Percentiles rank a stretch among this genome's conserved stretches.
phyloP scores from a whole-genome alignment of 202 grass and related monocot genomes.

The Brachypodium distachyon region DNA sequence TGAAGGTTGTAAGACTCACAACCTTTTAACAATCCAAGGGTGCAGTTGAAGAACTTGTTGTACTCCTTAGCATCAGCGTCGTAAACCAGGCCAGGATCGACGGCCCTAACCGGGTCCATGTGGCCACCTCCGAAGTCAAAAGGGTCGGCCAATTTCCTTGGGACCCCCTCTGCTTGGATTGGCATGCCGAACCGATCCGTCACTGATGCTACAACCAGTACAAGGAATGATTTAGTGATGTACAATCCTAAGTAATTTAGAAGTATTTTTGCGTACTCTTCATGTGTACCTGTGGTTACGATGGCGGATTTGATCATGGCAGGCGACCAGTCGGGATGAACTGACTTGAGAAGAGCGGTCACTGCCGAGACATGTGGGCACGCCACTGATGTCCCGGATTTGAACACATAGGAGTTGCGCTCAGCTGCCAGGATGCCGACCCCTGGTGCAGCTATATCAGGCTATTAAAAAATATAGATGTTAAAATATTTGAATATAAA shows the following conservation, averaged over 20 bases:
- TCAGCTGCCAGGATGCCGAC: conserved; percentile 30
- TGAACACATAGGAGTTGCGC: not conserved
- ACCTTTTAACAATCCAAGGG: not conserved
- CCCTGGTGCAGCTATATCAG: conserved; percentile 55
- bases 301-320: conserved; percentile 59
- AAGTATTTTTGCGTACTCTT: not conserved
- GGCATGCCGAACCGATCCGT: conserved; percentile 28
- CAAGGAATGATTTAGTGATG: not conserved
- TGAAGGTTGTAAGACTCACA: conserved; percentile 14
- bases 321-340: conserved; percentile 57
- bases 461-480: not conserved
- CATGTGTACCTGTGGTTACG: conserved; percentile 39
- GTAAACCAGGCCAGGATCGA: conserved; percentile 51
- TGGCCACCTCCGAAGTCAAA: conserved; percentile 51
- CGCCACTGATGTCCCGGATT: conserved; percentile 39
- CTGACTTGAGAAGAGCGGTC: conserved; percentile 40
- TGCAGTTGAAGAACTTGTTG: conserved; percentile 39
- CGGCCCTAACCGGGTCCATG: conserved; percentile 9
- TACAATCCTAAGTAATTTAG: not conserved
- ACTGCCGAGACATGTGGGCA: conserved; percentile 49
- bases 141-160: conserved; percentile 34
- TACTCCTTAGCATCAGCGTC: conserved; percentile 25
- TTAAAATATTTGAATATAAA: not conserved
- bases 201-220: conserved; percentile 26
- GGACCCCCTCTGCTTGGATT: conserved; percentile 21